A percentile compares a stretch with the other conserved stretches of the same genome.
Evolutionary conservation across 1,284 basidiomycete species (phyloP).

Genomic region (Apiotrichum gamsii): DNA sequence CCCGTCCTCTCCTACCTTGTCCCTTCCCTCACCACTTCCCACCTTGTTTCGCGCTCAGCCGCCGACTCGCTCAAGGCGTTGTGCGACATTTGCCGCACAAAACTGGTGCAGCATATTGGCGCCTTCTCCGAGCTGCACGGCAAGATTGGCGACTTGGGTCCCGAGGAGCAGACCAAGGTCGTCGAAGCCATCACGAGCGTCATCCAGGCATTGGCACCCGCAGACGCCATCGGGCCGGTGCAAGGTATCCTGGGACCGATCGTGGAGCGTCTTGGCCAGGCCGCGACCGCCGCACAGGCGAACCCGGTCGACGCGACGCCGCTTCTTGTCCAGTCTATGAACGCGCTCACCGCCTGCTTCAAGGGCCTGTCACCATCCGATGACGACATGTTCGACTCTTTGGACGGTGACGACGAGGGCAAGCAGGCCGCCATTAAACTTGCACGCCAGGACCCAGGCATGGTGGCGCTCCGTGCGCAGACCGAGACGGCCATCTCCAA

Average conservation of each 20-base stretch:
- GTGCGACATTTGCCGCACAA: slow-evolving; percentile 75
- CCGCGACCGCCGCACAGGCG: slow-evolving; percentile 51
- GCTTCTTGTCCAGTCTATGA: slow-evolving; percentile 54
- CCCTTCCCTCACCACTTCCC: slow-evolving; percentile 53
- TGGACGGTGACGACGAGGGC: slow-evolving; percentile 48
- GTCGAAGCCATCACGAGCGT: slow-evolving; percentile 83
- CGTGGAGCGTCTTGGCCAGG: slow-evolving; percentile 60
- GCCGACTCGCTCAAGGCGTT: slow-evolving; percentile 74
- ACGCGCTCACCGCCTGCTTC: slow-evolving; percentile 71
- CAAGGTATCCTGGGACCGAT: slow-evolving; percentile 74
- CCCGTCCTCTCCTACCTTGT: slow-evolving; percentile 65
- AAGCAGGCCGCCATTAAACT: slow-evolving; percentile 48
- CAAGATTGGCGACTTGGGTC: slow-evolving; percentile 63
- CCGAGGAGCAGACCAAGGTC: slow-evolving; percentile 80
- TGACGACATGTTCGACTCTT: slow-evolving; percentile 57
- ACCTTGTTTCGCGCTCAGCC: slow-evolving; percentile 65
- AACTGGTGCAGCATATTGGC: slow-evolving; percentile 69
- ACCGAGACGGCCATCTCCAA: slow-evolving; percentile 58
- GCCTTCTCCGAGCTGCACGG: slow-evolving; percentile 78
- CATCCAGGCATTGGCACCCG: slow-evolving; percentile 72
- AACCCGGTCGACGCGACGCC: slow-evolving; percentile 16
- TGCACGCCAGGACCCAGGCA: slow-evolving; percentile 61
- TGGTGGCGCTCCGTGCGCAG: slow-evolving; percentile 58
- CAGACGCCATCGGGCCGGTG: slow-evolving; percentile 69
- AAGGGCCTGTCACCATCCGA: slow-evolving; percentile 71